Evolutionary conservation across 1,139 yeast species (phyloP).

Genomic region (Hyphopichia khmerensis): DNA sequence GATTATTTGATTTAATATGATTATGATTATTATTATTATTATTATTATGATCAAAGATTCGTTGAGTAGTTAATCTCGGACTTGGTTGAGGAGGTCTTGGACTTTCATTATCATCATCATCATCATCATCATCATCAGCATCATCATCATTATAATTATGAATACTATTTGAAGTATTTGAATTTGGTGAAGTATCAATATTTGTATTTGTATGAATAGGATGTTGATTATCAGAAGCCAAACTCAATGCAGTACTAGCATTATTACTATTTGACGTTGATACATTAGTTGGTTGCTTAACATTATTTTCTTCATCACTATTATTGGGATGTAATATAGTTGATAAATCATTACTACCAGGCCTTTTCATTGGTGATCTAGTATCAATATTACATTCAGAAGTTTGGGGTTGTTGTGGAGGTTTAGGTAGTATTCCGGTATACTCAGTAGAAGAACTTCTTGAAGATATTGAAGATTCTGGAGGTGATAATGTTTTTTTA

Average conservation of each 20-base stretch:
- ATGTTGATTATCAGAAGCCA: too few relatives aligned
- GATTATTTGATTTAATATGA: background rate
- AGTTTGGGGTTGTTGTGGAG: background rate
- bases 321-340: background rate
- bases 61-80: background rate
- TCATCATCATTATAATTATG: background rate
- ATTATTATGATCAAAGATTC: background rate
- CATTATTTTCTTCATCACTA: background rate
- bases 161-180: too few relatives aligned
- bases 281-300: background rate
- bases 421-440: background rate
- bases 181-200: too few relatives aligned
- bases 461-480: conserved; percentile 3
- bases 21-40: too few relatives aligned
- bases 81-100: background rate
- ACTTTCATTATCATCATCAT: background rate
- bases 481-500: background rate
- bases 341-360: background rate
- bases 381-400: background rate
- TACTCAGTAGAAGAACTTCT: conserved; percentile 1
- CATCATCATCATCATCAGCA: background rate
- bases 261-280: background rate
- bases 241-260: background rate
- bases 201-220: too few relatives aligned
- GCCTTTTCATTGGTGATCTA: background rate